Evolutionary conservation across 2,329 filamentous ascomycete species (phyloP), one percentile per base, ranked within the genome.

Genomic region (Pezicula rhizophila): DNA sequence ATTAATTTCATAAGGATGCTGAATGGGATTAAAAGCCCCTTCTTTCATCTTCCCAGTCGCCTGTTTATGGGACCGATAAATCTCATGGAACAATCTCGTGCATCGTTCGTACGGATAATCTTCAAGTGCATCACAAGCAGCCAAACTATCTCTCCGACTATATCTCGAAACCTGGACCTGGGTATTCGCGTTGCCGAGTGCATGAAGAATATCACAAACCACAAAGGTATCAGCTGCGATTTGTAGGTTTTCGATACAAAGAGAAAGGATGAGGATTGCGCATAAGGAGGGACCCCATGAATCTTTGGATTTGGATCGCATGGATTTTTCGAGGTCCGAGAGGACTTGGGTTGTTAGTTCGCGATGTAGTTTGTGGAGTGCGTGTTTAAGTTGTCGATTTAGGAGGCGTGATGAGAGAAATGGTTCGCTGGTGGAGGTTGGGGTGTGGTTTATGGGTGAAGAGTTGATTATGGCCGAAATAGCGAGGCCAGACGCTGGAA

Each of bases 241-340:
- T 42, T 60, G 48, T 15, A 59, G 25, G 2, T 49, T 51, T 33
- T 60, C 57, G 26, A 60, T 60, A 39, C 54, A 61, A n/a, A 61
- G 52, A 43, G 51, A 57, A 7, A 61, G 48, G 0, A 60, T 44
- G 3, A 60, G 52, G 18, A 61, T 57, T 2, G 53, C 33, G 45
- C 49, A 54, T 33, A 61, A 61, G 4, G 56, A 54, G 1, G 51
- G 44, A 5, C 52, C 55, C 57, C 59, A 61, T n/a, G 50, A 53
- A 35, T 59, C 54, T 33, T 51, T 52, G 5, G 49, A 50, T n/a
- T 55, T 46, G 4, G 49, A 44, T 15, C 54, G 38, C 39, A 61
- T 48, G 4, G 55, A 56, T 28, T 52, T 53, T 41, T 60, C 57
- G 5, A 61, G 41, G 4, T 46, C 49, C 46, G 55, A 48, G 5